Evolutionary conservation across 1,139 yeast species (phyloP), one percentile per base, ranked within the genome.

Genomic region (Groenewaldozyma auringiensis): DNA sequence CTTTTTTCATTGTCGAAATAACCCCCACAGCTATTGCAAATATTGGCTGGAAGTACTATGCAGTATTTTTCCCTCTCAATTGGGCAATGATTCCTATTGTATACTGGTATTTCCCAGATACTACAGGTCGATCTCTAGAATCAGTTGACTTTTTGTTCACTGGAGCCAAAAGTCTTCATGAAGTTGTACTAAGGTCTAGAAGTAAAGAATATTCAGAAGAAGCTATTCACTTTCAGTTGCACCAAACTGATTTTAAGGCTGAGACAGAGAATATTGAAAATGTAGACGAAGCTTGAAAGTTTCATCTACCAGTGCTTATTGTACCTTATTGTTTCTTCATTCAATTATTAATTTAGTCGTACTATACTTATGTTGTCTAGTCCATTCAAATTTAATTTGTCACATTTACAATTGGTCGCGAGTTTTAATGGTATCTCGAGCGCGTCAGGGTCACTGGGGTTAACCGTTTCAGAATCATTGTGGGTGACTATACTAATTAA

Each of bases 51-150:
- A 56, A 53, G 46, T 63, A 65, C 21, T 60, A 63, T 43, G 59
- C 57, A 50, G 62, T 65, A 34, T 67, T 65, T 48, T 66, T 63
- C 33, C 63, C 59, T 11, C 53, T 55, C 49, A 65, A 65, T 51
- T 57, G 40, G 44, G 47, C 36, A 35, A 78, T 74, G 66, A 74
- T 78, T 61, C 71, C 52, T 9, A 39, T 52, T 40, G 57, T 62
- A 50, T 53, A 55, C 62, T 59, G 75, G 34, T 69, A 70, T 57
- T 74, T 74, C 72, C 80, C 79, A 4, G 83, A 78, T 61, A 78
- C 82, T 1, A 75, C 74, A 52, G 77, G 74, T 46, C 71, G 71
- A 56, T 73, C 79, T 16, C 68, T 77, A 56, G 83, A 78, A 61
- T 29, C 29, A 25, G 11, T 25, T 11, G 29, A 25, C 36, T 11